Percentiles rank a stretch among this genome's conserved stretches.
These are phyloP conservation scores for Canna indica DNA, from an alignment of 176 grass and related monocot species.

Conservation along the genomic window DNA sequence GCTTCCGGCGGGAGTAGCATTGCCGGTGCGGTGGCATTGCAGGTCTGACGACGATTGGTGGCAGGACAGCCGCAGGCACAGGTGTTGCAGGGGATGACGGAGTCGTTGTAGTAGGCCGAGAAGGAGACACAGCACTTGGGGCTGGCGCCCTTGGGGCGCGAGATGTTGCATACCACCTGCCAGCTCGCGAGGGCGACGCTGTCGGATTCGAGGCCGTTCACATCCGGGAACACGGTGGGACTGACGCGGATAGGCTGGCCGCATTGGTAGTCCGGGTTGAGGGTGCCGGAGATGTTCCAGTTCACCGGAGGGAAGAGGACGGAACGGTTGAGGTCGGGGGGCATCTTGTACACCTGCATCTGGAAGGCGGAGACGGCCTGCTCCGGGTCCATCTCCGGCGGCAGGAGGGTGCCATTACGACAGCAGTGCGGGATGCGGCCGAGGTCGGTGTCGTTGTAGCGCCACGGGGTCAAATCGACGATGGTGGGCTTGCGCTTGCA, in stretches of 20 bases:
- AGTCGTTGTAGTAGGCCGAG: conserved; percentile 83
- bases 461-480: not conserved
- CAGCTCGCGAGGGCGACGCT: conserved; percentile 49
- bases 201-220: conserved; percentile 64
- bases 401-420: conserved; percentile 87
- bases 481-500: conserved; percentile 26
- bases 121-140: conserved; percentile 94
- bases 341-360: conserved; percentile 95
- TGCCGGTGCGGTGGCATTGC: conserved; percentile 56
- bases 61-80: conserved; percentile 71
- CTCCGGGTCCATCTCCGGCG: conserved; percentile 61
- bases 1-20: conserved; percentile 68
- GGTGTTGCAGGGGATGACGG: conserved; percentile 77
- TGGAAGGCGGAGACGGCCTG: conserved; percentile 90
- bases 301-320: conserved; percentile 54
- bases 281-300: conserved; percentile 54
- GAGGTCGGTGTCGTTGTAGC: conserved; percentile 4
- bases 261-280: conserved; percentile 71
- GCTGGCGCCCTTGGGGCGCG: conserved; percentile 31
- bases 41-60: conserved; percentile 36
- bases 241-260: conserved; percentile 44
- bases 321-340: conserved; percentile 66
- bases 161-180: conserved; percentile 89
- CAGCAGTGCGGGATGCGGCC: conserved; percentile 34
- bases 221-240: conserved; percentile 62